A percentile compares a stretch with the other conserved stretches of the same genome.
Conservation (phyloP, 768 basidiomycete genomes). For the Leccinum boreale region DNA sequence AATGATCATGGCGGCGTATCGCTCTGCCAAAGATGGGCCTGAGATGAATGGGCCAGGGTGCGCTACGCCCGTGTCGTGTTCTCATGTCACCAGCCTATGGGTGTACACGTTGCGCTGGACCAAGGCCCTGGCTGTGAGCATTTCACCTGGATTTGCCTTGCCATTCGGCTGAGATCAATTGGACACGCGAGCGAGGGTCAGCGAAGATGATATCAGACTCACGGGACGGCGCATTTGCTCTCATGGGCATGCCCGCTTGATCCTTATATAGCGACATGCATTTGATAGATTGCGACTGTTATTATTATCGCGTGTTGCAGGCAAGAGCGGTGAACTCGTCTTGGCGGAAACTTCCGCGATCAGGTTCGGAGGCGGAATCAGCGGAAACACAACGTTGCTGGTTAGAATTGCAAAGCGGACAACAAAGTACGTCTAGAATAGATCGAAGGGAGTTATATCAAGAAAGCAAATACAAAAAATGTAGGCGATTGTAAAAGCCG, state of each 20-base stretch:
- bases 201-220: conserved; percentile 12
- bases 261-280: conserved; percentile 7
- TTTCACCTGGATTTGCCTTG: conserved; percentile 9
- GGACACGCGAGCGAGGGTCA: conserved; percentile 16
- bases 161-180: conserved; percentile 3
- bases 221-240: conserved; percentile 13
- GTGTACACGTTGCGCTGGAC: conserved; percentile 15
- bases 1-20: conserved; percentile 14
- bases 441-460: conserved; percentile 3
- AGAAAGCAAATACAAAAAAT: conserved; percentile 19
- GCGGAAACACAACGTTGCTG: conserved; percentile 13
- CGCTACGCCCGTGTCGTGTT: conserved; percentile 19
- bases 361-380: neutral
- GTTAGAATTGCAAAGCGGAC: conserved; percentile 16
- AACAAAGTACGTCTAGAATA: conserved; percentile 16
- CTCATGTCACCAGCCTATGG: conserved; percentile 20
- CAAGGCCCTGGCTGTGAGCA: conserved; percentile 16
- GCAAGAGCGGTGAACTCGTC: neutral
- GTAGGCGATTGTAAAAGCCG: conserved; percentile 9
- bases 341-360: neutral
- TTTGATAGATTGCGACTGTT: conserved; percentile 18
- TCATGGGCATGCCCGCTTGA: conserved; percentile 11
- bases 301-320: conserved; percentile 6
- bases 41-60: conserved; percentile 16
- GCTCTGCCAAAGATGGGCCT: conserved; percentile 2